Conservation (phyloP, 192 early-diverging fungal species). For the Coemansia sp. region DNA sequence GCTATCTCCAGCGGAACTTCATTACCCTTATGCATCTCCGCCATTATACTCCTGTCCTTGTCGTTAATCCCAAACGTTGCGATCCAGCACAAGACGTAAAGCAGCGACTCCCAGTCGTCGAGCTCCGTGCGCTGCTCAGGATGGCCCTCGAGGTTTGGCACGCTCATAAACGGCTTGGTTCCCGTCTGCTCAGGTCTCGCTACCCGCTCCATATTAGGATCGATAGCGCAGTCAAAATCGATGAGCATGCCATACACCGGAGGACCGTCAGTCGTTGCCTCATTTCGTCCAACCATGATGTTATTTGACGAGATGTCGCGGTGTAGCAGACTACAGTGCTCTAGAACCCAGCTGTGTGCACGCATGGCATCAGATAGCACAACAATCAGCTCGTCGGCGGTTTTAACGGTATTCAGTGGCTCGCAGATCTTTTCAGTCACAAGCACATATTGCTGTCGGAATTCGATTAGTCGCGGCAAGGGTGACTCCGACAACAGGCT, state of each 20-base stretch:
- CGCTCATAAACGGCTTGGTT: constrained; percentile 23
- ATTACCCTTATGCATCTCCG: not conserved
- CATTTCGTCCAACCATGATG: constrained; percentile 6
- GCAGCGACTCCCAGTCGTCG: constrained; percentile 15
- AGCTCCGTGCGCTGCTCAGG: not conserved
- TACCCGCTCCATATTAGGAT: not conserved
- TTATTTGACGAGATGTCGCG: constrained; percentile 24
- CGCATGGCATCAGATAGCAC: constrained; percentile 22
- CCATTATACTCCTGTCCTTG: not conserved
- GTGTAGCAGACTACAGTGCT: constrained; percentile 16
- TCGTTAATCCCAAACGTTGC: constrained; percentile 13
- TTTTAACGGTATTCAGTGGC: constrained; percentile 7
- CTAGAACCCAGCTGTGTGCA: constrained; percentile 1
- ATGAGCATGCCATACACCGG: constrained; percentile 23
- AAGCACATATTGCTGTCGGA: not conserved
- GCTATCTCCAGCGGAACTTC: not conserved
- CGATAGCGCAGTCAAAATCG: constrained; percentile 28
- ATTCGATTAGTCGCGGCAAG: not conserved
- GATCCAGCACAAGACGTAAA: constrained; percentile 17
- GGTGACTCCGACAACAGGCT: not conserved
- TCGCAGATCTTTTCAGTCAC: not conserved
- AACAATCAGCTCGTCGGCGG: constrained; percentile 12
- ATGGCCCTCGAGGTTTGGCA: not conserved
- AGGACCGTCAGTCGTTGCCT: not conserved
- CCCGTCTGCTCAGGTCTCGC: constrained; percentile 11